Conservation (phyloP, 2,329 filamentous ascomycete genomes). For the Pseudogymnoascus sp. region DNA sequence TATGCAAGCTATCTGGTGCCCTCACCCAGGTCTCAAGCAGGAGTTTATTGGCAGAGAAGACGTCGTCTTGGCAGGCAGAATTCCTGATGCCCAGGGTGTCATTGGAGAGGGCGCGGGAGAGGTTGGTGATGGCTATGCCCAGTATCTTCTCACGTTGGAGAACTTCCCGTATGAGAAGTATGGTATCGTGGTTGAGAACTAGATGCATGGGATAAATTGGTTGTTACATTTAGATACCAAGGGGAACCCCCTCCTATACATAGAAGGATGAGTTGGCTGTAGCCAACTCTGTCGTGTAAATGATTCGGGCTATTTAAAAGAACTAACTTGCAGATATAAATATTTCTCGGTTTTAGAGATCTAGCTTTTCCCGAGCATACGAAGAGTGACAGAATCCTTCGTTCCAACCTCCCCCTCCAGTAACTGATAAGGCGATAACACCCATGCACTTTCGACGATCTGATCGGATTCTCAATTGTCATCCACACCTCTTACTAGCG, state of each 20-base stretch:
- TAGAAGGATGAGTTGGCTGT: neutral
- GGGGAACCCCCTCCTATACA: neutral
- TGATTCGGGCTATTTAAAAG: constrained; percentile 1
- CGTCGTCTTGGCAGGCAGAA: constrained; percentile 75
- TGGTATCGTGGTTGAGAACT: constrained; percentile 38
- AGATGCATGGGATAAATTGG: neutral
- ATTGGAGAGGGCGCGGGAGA: constrained; percentile 33
- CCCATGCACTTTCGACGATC: neutral
- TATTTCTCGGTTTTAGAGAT: neutral
- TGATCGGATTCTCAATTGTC: neutral
- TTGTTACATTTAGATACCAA: neutral
- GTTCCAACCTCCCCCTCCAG: neutral
- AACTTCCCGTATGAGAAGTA: constrained; percentile 52
- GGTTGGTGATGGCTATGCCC: constrained; percentile 52
- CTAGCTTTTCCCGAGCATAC: neutral
- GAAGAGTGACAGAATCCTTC: neutral
- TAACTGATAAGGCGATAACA: neutral
- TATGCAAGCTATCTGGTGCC: constrained; percentile 91
- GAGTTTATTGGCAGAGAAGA: constrained; percentile 71
- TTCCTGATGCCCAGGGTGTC: constrained; percentile 38
- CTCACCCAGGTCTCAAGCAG: constrained; percentile 67
- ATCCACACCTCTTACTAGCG: neutral
- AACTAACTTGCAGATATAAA: neutral
- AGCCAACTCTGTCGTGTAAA: neutral
- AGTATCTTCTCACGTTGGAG: constrained; percentile 43